A percentile compares a stretch with the other conserved stretches of the same genome.
Conservation (phyloP, 306 rosid genomes). For the Parietaria judaica region DNA sequence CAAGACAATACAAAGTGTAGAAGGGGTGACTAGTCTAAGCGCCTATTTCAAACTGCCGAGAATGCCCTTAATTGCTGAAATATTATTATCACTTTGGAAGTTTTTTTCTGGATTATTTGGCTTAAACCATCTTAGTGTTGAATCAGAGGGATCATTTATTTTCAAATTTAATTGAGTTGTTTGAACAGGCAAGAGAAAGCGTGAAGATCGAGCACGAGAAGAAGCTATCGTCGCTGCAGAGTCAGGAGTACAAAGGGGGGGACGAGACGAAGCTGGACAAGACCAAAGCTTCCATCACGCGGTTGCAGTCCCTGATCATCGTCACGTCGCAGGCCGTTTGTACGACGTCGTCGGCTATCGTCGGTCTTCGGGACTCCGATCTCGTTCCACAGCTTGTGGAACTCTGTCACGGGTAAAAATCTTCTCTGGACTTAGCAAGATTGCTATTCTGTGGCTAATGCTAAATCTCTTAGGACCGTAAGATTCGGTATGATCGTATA, state of each 20-base stretch:
- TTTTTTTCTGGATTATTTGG: neutral
- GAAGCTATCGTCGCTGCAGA: conserved; percentile 68
- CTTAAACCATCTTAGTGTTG: neutral
- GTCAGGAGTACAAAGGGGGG: conserved; percentile 91
- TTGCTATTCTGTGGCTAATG: neutral
- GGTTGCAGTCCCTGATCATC: conserved; percentile 71
- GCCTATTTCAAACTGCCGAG: too few species aligned
- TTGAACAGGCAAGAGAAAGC: conserved; percentile 73
- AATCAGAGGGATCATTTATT: neutral
- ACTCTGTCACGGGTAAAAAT: conserved; percentile 80
- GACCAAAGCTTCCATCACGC: conserved; percentile 81
- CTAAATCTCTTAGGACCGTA: neutral
- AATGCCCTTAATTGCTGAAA: too few species aligned
- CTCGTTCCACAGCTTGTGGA: conserved; percentile 93
- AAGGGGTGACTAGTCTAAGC: too few species aligned
- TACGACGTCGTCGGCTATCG: conserved; percentile 78
- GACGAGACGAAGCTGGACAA: conserved; percentile 80
- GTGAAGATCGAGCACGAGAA: conserved; percentile 87
- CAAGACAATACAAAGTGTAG: too few species aligned
- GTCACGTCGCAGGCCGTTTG: conserved; percentile 97
- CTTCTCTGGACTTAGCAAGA: conserved; percentile 9
- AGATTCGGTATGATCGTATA: neutral
- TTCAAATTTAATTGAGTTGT: conserved; percentile 19
- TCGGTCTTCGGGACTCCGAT: conserved; percentile 75
- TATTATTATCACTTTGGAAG: neutral